These are phyloP conservation scores for Colletotrichum tropicicola DNA, from an alignment of 2,329 filamentous ascomycete genomes.

Conservation along the genomic window DNA sequence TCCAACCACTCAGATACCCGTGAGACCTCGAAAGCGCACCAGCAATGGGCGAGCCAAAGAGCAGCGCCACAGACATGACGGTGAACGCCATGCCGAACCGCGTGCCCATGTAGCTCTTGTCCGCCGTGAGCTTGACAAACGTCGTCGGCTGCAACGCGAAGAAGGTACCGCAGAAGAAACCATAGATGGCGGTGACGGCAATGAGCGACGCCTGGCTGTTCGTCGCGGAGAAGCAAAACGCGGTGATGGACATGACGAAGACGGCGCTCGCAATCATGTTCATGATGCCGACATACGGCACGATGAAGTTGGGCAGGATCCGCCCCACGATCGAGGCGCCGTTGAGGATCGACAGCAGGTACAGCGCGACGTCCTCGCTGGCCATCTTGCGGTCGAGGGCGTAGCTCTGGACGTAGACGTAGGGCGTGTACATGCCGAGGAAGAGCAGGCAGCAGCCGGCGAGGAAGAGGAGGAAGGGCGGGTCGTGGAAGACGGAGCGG, in stretches of 20 bases:
- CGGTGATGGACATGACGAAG: constrained; percentile 32
- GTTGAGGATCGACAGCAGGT: constrained; percentile 54
- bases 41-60: constrained; percentile 42
- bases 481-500: constrained; percentile 44
- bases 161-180: constrained; percentile 41
- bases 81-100: constrained; percentile 48
- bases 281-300: constrained; percentile 42
- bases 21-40: constrained; percentile 36
- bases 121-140: constrained; percentile 41
- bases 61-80: constrained; percentile 37
- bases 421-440: constrained; percentile 56
- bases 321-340: constrained; percentile 55
- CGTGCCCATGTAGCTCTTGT: constrained; percentile 45
- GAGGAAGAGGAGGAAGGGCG: constrained; percentile 46
- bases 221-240: constrained; percentile 13
- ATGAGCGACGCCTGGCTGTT: constrained; percentile 24
- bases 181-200: constrained; percentile 28
- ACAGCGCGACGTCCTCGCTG: constrained; percentile 41
- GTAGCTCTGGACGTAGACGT: constrained; percentile 56
- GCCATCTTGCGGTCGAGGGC: constrained; percentile 46
- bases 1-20: constrained; percentile 27
- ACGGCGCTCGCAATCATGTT: constrained; percentile 36
- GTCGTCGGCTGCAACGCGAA: constrained; percentile 48
- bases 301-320: constrained; percentile 48
- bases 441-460: constrained; percentile 49